Conservation (phyloP, 129 eudicot genomes). For the Saposhnikovia divaricata region DNA sequence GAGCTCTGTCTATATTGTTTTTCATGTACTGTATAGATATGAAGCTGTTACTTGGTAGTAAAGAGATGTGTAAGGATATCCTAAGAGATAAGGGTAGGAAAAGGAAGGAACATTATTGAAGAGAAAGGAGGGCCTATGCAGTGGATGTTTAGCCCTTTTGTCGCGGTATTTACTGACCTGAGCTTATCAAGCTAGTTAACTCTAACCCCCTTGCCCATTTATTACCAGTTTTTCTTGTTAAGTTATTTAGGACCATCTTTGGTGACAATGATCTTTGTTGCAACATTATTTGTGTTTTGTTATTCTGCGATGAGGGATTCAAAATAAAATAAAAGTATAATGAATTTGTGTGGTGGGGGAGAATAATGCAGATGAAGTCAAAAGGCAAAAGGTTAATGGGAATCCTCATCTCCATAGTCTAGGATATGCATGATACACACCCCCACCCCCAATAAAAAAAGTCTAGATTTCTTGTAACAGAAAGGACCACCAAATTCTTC, state of each 20-base stretch:
- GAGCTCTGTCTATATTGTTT: background rate
- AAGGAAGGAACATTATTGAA: slow-evolving; percentile 14
- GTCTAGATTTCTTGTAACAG: background rate
- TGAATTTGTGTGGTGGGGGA: background rate
- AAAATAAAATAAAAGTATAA: background rate
- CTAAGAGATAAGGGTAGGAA: slow-evolving; percentile 10
- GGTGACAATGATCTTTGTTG: background rate
- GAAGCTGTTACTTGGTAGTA: background rate
- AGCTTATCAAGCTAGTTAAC: slow-evolving; percentile 3
- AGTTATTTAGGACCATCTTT: background rate
- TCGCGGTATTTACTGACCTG: slow-evolving; percentile 7
- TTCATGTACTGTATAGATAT: background rate
- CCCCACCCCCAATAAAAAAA: background rate
- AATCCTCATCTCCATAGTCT: background rate
- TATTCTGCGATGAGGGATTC: background rate
- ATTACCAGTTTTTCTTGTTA: background rate
- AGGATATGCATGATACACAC: background rate
- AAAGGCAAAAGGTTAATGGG: background rate
- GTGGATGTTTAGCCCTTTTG: slow-evolving; percentile 16
- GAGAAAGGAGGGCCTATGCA: slow-evolving; percentile 35
- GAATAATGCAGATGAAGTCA: background rate
- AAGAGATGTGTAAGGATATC: background rate
- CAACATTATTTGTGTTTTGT: background rate
- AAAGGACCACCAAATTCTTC: slow-evolving; percentile 6
- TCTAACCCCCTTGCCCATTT: background rate